Base-by-base conservation (phyloP, 768 basidiomycete genomes). In the Russula foetens region DNA sequence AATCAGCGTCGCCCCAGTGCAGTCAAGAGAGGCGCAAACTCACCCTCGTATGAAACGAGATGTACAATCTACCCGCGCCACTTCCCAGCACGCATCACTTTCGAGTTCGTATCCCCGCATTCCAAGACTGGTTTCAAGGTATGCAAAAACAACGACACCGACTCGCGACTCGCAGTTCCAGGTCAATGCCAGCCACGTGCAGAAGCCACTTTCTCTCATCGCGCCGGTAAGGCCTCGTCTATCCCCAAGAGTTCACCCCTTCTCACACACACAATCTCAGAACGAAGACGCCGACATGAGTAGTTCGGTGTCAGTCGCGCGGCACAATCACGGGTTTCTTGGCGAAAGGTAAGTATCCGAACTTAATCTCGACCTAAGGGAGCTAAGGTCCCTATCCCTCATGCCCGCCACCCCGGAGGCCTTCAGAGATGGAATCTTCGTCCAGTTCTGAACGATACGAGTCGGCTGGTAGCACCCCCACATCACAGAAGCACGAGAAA, bases 111-210 rank as follows among this genome's bases (percentile, higher is more conserved):
- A 45, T 60, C 59, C 50, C 44, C 60, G 49, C 19, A 61, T 57
- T 48, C 55, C 35, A 12, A 52, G 60, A 33, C 55, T 41, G 21
- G 55, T 46, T 28, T 15, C 24, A 1, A 52, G 31, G 38, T 28
- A 50, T n/a, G 49, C 26, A 52, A 51, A 41, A 46, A 19, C 21
- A 9, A 8, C 35, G 17, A 33, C 7, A 21, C 14, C 24, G 24
- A 12, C 55, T 24, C 44, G 26, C 17, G 50, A 57, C 24, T 58
- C 60, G 17, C 50, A 53, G 24, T 53, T 58, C 38, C 60, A 57
- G 49, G 50, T 46, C 60, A 62, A 62, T 35, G 60, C 60, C 15
- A 53, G 50, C 56, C 49, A 48, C 26, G 23, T 53, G 11, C 60
- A 58, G 38, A 57, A 33, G 11, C 50, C 60, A 14, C n/a, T 58